phyloP scores from a whole-genome alignment of 1,284 basidiomycete genomes.

The Macrocystidia cucumis region DNA sequence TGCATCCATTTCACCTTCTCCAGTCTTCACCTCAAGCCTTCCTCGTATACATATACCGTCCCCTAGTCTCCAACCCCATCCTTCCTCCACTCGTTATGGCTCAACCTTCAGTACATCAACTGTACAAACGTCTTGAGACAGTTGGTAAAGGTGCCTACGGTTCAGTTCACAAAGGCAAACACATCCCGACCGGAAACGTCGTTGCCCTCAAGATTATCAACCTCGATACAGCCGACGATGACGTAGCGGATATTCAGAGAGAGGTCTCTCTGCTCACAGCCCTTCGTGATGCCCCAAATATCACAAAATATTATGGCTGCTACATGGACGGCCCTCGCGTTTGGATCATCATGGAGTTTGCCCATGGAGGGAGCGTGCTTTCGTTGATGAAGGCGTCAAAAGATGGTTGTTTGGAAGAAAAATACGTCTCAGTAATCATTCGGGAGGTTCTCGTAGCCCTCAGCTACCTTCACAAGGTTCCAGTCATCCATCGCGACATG shows the following conservation, averaged over 20 bases:
- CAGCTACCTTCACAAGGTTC: constrained; percentile 84
- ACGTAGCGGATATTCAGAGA: constrained; percentile 94
- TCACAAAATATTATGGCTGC: constrained; percentile 95
- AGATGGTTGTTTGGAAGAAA: constrained; percentile 82
- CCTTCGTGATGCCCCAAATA: constrained; percentile 82
- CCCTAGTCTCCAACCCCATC: too few species aligned
- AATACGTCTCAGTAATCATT: constrained; percentile 82
- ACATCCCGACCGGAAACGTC: constrained; percentile 77
- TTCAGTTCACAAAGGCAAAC: constrained; percentile 90
- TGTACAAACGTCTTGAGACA: constrained; percentile 66
- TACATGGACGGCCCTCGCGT: constrained; percentile 91
- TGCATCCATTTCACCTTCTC: too few species aligned
- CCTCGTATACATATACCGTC: too few species aligned
- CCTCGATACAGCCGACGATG: constrained; percentile 94
- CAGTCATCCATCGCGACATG: constrained; percentile 95
- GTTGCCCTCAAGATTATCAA: constrained; percentile 98
- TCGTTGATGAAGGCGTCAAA: constrained; percentile 84
- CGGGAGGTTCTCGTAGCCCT: constrained; percentile 87
- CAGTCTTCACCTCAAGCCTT: too few species aligned
- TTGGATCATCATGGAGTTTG: constrained; percentile 99
- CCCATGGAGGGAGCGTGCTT: constrained; percentile 91
- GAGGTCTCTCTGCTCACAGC: constrained; percentile 93
- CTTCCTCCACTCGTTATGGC: too few species aligned
- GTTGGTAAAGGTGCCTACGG: constrained; percentile 95
- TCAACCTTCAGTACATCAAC: constrained; percentile 51